These are phyloP conservation scores for Phialophora verrucosa DNA, from an alignment of 2,329 filamentous ascomycete genomes.

Conservation along the genomic window DNA sequence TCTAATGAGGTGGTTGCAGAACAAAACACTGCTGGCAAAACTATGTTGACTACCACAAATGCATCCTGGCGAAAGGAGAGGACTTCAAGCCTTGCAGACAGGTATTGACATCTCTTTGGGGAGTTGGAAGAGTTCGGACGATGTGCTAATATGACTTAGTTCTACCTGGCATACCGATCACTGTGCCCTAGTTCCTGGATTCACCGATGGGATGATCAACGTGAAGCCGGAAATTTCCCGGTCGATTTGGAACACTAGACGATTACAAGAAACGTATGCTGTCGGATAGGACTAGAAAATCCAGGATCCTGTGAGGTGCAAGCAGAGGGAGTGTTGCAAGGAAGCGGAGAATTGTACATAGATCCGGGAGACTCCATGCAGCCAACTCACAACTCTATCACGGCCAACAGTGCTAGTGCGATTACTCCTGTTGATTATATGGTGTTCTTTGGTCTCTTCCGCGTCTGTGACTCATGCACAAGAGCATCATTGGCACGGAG, in stretches of 20 bases:
- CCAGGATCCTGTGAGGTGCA: not conserved
- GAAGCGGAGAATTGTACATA: slow-evolving; percentile 31
- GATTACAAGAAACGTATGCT: not conserved
- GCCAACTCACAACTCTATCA: slow-evolving; percentile 24
- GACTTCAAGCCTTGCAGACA: slow-evolving; percentile 96
- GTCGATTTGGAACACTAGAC: slow-evolving; percentile 40
- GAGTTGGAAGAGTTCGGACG: not conserved
- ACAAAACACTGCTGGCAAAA: slow-evolving; percentile 99
- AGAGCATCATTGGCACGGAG: not conserved
- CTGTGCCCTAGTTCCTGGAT: slow-evolving; percentile 96
- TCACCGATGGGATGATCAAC: slow-evolving; percentile 94
- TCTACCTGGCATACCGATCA: slow-evolving; percentile 94
- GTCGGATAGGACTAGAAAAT: not conserved
- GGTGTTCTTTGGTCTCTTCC: not conserved
- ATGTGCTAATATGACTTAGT: slow-evolving; percentile 60
- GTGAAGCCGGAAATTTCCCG: slow-evolving; percentile 67
- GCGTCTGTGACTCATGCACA: not conserved
- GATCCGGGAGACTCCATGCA: slow-evolving; percentile 25
- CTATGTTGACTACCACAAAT: slow-evolving; percentile 99
- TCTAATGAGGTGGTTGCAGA: slow-evolving; percentile 44
- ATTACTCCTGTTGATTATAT: not conserved
- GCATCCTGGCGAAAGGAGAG: slow-evolving; percentile 97
- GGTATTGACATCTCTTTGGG: slow-evolving; percentile 60
- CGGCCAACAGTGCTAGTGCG: slow-evolving; percentile 1
- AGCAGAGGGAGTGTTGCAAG: slow-evolving; percentile 10